These are phyloP conservation scores for Aspergillus thermomutatus DNA, from an alignment of 2,329 filamentous ascomycete species.

Conservation along the genomic window DNA sequence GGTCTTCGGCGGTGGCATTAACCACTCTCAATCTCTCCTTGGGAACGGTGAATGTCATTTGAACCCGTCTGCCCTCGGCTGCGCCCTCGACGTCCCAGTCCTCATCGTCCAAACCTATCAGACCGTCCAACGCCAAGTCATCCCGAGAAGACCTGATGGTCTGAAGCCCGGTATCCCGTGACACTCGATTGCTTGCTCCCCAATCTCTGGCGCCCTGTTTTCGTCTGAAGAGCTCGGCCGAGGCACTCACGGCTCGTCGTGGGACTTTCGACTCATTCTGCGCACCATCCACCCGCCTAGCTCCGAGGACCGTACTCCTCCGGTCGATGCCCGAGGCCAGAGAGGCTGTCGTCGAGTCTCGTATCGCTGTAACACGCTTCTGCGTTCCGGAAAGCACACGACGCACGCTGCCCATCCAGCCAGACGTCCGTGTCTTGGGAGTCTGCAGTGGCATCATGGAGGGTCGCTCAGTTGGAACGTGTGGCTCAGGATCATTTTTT, in stretches of 20 bases:
- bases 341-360: conserved; percentile 15
- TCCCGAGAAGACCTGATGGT: conserved; percentile 18
- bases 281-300: conserved; percentile 6
- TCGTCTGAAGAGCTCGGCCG: conserved; percentile 46
- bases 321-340: conserved; percentile 29
- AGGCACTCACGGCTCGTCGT: conserved; percentile 47
- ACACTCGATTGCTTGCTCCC: conserved; percentile 38
- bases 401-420: conserved; percentile 67
- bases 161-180: conserved; percentile 16
- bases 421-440: conserved; percentile 51
- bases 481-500: conserved; percentile 36
- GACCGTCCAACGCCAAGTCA: conserved; percentile 24
- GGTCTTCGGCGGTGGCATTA: conserved; percentile 59
- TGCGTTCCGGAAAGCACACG: conserved; percentile 56
- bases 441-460: conserved; percentile 20
- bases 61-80: conserved; percentile 67
- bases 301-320: conserved; percentile 19
- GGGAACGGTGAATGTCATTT: conserved; percentile 91
- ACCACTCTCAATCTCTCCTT: conserved; percentile 84
- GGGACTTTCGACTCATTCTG: conserved; percentile 25
- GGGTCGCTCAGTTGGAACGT: conserved; percentile 25
- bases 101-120: conserved; percentile 27
- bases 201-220: conserved; percentile 53
- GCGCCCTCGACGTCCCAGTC: conserved; percentile 77
- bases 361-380: conserved; percentile 21